A percentile compares a stretch with the other conserved stretches of the same genome.
phyloP scores from a whole-genome alignment of 1,284 basidiomycete species.

The Stereum hirsutum region DNA sequence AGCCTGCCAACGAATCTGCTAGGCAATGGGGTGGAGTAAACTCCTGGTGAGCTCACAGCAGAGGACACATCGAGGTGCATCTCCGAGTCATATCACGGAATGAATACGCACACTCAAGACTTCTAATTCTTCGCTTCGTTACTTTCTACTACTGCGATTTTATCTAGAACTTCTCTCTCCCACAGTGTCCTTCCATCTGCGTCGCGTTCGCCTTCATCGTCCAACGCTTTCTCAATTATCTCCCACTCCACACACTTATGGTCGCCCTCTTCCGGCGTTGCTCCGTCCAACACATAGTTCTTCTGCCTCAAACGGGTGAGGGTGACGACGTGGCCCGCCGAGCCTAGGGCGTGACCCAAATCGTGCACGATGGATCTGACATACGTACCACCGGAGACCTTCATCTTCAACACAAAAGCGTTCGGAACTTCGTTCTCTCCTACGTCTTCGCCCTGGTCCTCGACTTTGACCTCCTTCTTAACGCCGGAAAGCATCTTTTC shows the following conservation, averaged over 20 bases:
- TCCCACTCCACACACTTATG: conserved; percentile 68
- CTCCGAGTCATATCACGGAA: too few relatives aligned
- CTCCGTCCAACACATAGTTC: conserved; percentile 56
- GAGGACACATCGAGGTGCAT: not conserved
- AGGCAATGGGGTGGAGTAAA: too few relatives aligned
- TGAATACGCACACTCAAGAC: not conserved
- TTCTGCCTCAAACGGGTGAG: conserved; percentile 83
- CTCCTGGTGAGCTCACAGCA: too few relatives aligned
- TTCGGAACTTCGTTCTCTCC: conserved; percentile 45
- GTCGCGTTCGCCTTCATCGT: conserved; percentile 41
- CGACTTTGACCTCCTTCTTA: conserved; percentile 19
- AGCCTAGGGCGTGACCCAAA: conserved; percentile 72
- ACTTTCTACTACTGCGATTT: conserved; percentile 50
- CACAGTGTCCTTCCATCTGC: conserved; percentile 61
- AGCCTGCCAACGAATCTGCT: too few relatives aligned
- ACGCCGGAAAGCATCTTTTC: conserved; percentile 49
- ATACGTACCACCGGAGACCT: conserved; percentile 94
- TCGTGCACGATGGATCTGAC: conserved; percentile 91
- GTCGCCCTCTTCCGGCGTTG: conserved; percentile 32
- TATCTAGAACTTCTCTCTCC: conserved; percentile 62
- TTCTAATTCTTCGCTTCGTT: conserved; percentile 17
- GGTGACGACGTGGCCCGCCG: conserved; percentile 86
- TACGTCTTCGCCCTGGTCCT: conserved; percentile 24
- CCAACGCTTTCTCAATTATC: conserved; percentile 60
- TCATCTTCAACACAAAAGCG: conserved; percentile 86